A percentile compares a stretch with the other conserved stretches of the same genome.
phyloP scores from a whole-genome alignment of 257 asterid species.

The Solanum rostratum region DNA sequence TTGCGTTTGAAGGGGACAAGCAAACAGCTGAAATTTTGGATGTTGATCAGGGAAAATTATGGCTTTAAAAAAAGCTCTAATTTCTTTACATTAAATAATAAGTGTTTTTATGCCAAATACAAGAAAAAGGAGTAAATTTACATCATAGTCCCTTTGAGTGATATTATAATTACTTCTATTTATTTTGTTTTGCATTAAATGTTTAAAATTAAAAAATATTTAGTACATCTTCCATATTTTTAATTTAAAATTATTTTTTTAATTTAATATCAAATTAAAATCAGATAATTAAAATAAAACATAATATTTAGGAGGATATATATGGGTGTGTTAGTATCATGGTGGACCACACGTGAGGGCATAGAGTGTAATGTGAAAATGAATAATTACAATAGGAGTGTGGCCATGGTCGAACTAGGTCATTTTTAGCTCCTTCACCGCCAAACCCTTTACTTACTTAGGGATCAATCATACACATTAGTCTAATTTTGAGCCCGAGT shows the following conservation, averaged over 20 bases:
- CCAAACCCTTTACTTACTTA: neutral
- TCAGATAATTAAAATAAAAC: accelerated
- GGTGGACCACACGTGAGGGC: conserved; percentile 48
- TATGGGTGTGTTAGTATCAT: conserved; percentile 9
- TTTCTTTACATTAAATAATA: conserved; percentile 3
- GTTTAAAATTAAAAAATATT: neutral
- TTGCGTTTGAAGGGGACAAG: conserved; percentile 53
- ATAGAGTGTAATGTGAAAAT: conserved; percentile 24
- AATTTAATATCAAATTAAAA: neutral
- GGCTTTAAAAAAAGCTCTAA: conserved; percentile 34
- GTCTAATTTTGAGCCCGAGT: too few relatives aligned
- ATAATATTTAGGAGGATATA: too few relatives aligned
- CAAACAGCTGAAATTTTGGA: conserved; percentile 40
- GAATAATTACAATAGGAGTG: neutral
- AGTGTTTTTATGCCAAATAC: neutral
- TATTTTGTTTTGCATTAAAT: too few relatives aligned
- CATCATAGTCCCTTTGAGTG: neutral
- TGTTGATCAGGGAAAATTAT: conserved; percentile 51
- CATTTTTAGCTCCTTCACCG: conserved; percentile 4
- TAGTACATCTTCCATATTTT: neutral
- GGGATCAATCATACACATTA: neutral
- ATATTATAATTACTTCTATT: too few relatives aligned
- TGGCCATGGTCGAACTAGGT: conserved; percentile 30
- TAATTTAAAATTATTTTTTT: neutral
- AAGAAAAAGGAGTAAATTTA: neutral